phyloP scores from a whole-genome alignment of 345 rosid species.

The Citrus unshiu region DNA sequence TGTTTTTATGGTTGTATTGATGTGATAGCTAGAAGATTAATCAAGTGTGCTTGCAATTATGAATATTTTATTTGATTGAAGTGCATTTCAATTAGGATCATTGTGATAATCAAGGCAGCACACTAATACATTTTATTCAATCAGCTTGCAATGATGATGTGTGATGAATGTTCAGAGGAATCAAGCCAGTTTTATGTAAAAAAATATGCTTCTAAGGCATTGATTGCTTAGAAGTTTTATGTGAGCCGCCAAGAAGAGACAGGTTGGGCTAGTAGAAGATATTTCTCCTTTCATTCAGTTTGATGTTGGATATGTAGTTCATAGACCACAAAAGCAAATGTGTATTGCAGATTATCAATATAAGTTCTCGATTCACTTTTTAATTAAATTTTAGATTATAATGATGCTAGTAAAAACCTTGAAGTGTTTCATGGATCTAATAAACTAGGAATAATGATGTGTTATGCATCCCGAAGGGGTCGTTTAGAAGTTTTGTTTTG shows the following conservation, averaged over 20 bases:
- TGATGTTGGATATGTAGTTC: background rate
- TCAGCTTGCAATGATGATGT: constrained; percentile 95
- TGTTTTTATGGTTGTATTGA: background rate
- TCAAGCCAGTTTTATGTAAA: constrained; percentile 43
- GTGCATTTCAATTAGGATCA: constrained; percentile 17
- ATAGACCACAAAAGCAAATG: background rate
- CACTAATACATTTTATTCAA: constrained; percentile 59
- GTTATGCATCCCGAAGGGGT: constrained; percentile 31
- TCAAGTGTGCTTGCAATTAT: background rate
- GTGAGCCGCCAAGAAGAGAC: constrained; percentile 28
- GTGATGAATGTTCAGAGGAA: constrained; percentile 69
- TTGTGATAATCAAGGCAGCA: constrained; percentile 7
- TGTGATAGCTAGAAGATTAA: background rate
- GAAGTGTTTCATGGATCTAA: constrained; percentile 18
- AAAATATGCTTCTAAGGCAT: constrained; percentile 19
- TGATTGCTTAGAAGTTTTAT: constrained; percentile 31
- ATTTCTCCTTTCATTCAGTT: background rate
- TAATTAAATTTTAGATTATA: background rate
- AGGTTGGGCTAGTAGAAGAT: constrained; percentile 20
- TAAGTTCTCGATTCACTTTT: background rate
- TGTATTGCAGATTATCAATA: constrained; percentile 12
- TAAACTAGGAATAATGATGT: constrained; percentile 48
- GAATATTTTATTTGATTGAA: background rate
- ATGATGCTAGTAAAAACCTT: background rate
- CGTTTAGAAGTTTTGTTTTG: constrained; percentile 2